These are phyloP conservation scores for Setaria viridis DNA, from an alignment of 202 grass and related monocot genomes.

Conservation along the genomic window DNA sequence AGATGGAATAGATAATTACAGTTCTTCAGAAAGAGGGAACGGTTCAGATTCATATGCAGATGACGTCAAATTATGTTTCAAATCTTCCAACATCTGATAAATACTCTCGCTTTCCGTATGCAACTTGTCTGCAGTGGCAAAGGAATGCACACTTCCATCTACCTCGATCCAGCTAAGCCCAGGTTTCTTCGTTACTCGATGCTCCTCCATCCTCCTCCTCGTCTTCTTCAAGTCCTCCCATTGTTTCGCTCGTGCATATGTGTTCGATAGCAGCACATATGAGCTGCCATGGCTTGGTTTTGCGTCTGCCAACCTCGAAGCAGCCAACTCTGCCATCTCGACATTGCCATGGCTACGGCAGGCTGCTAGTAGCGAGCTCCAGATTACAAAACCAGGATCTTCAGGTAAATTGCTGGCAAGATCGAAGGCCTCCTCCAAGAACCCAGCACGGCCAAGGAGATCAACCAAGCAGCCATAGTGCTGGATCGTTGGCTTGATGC, in stretches of 20 bases:
- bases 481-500: conserved; percentile 44
- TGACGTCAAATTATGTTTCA: conserved; percentile 47
- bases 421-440: conserved; percentile 52
- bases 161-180: conserved; percentile 65
- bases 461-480: conserved; percentile 69
- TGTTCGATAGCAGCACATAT: conserved; percentile 62
- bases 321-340: conserved; percentile 53
- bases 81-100: conserved; percentile 53
- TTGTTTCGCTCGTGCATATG: conserved; percentile 53
- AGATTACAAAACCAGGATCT: conserved; percentile 52
- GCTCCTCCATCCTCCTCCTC: conserved; percentile 56
- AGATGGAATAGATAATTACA: conserved; percentile 4
- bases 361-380: conserved; percentile 64
- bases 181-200: conserved; percentile 49
- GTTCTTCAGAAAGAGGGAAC: conserved; percentile 25
- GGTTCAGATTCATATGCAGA: conserved; percentile 38
- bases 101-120: conserved; percentile 50
- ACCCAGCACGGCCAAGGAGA: conserved; percentile 63
- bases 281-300: conserved; percentile 57
- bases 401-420: conserved; percentile 46
- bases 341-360: conserved; percentile 57
- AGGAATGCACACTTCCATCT: conserved; percentile 62
- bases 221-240: conserved; percentile 59
- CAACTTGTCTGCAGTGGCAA: conserved; percentile 51
- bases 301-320: conserved; percentile 37